Percentiles rank a stretch among this genome's conserved stretches.
These are phyloP conservation scores for Macroventuria anomochaeta DNA, from an alignment of 2,329 filamentous ascomycete genomes.

Conservation along the genomic window DNA sequence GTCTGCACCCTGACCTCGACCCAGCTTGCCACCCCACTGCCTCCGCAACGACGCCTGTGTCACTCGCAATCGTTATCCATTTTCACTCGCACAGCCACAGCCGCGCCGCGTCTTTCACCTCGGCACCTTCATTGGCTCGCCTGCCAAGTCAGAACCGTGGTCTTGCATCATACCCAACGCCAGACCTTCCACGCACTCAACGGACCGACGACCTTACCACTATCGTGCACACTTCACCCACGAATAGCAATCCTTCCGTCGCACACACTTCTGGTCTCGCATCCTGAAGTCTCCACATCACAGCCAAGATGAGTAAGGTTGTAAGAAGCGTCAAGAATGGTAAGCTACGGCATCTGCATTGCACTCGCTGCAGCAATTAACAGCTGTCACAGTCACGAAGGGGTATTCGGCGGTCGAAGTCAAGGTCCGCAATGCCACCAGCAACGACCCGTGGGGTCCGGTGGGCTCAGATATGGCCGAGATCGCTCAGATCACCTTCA, in stretches of 20 bases:
- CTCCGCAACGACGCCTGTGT: constrained; percentile 14
- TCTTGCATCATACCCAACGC: constrained; percentile 24
- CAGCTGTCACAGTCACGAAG: constrained; percentile 75
- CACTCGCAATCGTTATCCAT: constrained; percentile 7
- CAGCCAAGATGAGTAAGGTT: constrained; percentile 84
- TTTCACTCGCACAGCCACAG: constrained; percentile 13
- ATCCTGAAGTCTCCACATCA: constrained; percentile 2
- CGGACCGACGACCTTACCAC: constrained; percentile 10
- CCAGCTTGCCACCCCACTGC: constrained; percentile 20
- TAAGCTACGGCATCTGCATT: constrained; percentile 8
- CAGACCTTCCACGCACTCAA: constrained; percentile 18
- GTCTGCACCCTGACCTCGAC: constrained; percentile 12
- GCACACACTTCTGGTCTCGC: constrained; percentile 10
- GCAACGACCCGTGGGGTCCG: constrained; percentile 98
- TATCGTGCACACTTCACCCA: constrained; percentile 7
- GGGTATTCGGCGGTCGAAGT: constrained; percentile 96
- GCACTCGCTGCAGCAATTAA: constrained; percentile 4
- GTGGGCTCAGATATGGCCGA: constrained; percentile 98
- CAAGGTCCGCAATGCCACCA: constrained; percentile 83
- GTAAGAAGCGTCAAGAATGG: constrained; percentile 84
- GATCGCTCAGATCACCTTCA: constrained; percentile 96
- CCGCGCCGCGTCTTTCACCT: constrained; percentile 9
- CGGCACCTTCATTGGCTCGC: constrained; percentile 15
- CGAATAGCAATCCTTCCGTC: constrained; percentile 13
- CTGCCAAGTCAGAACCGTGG: constrained; percentile 16